Evolutionary conservation across 2,329 filamentous ascomycete genomes (phyloP).

Genomic region (Diaporthe ilicicola): DNA sequence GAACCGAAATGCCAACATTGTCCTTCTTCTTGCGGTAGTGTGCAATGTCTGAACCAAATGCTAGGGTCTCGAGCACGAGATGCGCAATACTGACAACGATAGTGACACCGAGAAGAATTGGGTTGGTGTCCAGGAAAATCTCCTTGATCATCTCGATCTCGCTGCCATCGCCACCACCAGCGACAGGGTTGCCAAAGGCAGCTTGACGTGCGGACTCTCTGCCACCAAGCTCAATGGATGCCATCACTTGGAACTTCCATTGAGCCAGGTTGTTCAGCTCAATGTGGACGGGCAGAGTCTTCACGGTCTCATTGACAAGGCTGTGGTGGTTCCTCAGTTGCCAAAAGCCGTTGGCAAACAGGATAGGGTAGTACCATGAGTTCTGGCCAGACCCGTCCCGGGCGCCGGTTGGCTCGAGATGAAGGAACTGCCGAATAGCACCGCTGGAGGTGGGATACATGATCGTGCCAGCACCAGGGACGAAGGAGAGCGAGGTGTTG

Average conservation of each 20-base stretch:
- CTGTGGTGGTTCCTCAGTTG: constrained; percentile 92
- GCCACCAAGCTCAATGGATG: constrained; percentile 85
- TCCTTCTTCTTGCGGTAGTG: constrained; percentile 99
- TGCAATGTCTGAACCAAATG: constrained; percentile 96
- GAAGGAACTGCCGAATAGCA: constrained; percentile 79
- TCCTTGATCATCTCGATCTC: constrained; percentile 99
- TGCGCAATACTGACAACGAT: constrained; percentile 86
- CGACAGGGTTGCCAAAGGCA: constrained; percentile 74
- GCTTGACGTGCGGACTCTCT: constrained; percentile 84
- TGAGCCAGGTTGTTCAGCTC: constrained; percentile 81
- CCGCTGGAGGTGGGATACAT: constrained; percentile 74
- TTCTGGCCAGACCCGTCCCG: constrained; percentile 87
- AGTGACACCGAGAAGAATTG: constrained; percentile 87
- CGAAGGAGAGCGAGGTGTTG: constrained; percentile 88
- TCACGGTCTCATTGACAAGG: constrained; percentile 88
- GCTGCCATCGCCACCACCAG: constrained; percentile 85
- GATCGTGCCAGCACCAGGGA: constrained; percentile 80
- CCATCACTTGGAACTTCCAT: constrained; percentile 91
- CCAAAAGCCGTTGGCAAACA: constrained; percentile 98
- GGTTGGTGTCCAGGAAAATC: constrained; percentile 92
- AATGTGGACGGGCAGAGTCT: constrained; percentile 81
- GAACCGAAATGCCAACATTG: constrained; percentile 94
- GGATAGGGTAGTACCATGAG: constrained; percentile 89
- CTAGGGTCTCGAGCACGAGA: constrained; percentile 93
- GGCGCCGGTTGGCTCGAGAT: constrained; percentile 80